These are phyloP conservation scores for Vitis amurensis DNA, from an alignment of 164 flowering plant genomes.

Conservation along the genomic window DNA sequence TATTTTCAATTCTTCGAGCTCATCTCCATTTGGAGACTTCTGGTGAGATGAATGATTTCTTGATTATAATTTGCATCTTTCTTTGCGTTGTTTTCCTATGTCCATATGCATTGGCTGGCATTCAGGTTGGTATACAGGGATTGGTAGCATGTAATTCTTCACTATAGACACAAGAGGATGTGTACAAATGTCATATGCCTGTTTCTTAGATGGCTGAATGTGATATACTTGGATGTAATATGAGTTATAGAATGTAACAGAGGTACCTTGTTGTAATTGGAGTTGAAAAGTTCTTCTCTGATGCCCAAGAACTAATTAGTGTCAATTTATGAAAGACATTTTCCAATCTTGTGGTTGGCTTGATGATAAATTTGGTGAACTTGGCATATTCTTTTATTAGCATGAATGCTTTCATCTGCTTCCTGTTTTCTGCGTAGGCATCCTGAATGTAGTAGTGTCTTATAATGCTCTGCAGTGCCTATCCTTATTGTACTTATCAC, in stretches of 20 bases:
- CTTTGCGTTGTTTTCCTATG: neutral
- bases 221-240: neutral
- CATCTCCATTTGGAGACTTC: constrained; percentile 1
- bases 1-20: constrained; percentile 11
- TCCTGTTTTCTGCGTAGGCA: too few species aligned
- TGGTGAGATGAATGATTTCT: neutral
- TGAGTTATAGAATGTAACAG: neutral
- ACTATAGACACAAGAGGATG: neutral
- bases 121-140: neutral
- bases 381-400: too few species aligned
- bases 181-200: neutral
- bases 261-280: neutral
- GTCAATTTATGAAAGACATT: too few species aligned
- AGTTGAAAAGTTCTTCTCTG: neutral
- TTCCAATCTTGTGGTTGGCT: too few species aligned
- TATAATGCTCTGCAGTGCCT: too few species aligned
- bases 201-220: neutral
- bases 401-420: too few species aligned
- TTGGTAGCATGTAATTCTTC: neutral
- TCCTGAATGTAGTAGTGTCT: too few species aligned
- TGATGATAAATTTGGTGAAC: too few species aligned
- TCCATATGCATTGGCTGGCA: neutral
- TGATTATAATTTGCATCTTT: neutral
- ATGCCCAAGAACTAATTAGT: neutral
- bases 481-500: too few species aligned